Evolutionary conservation across 352 stramenopile species (phyloP).

Genomic region (Hyaloperonospora arabidopsidis): DNA sequence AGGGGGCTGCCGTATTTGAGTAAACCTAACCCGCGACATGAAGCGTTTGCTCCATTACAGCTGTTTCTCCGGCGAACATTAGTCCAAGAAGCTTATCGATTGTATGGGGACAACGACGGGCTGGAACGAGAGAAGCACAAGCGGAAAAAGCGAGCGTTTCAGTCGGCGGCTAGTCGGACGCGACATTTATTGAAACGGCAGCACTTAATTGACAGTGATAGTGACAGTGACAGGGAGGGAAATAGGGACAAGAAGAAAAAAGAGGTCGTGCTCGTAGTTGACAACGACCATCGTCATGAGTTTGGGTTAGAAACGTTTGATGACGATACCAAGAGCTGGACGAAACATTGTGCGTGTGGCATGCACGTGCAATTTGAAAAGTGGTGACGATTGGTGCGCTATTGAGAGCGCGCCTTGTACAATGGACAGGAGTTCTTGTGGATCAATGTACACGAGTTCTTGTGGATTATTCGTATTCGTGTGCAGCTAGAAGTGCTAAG

Average conservation of each 20-base stretch:
- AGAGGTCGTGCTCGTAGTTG: constrained; percentile 26
- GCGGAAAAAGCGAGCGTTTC: constrained; percentile 42
- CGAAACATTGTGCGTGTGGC: constrained; percentile 48
- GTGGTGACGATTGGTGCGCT: constrained; percentile 30
- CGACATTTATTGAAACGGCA: constrained; percentile 52
- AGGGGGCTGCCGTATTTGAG: constrained; percentile 33
- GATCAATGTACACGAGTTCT: too few species aligned
- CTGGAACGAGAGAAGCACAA: constrained; percentile 40
- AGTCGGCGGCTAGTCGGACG: constrained; percentile 39
- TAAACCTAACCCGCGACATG: constrained; percentile 58
- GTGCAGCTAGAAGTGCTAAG: constrained; percentile 1
- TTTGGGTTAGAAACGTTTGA: constrained; percentile 40
- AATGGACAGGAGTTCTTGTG: too few species aligned
- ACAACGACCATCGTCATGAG: constrained; percentile 56
- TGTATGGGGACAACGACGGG: constrained; percentile 40
- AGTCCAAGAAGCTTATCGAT: constrained; percentile 39
- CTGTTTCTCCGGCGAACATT: constrained; percentile 52
- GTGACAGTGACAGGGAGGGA: neutral
- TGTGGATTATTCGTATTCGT: constrained; percentile 14
- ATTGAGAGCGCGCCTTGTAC: neutral
- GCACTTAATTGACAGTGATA: constrained; percentile 21
- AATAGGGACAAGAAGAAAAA: constrained; percentile 9
- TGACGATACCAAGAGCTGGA: constrained; percentile 31
- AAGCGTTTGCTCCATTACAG: constrained; percentile 59
- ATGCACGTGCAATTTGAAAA: constrained; percentile 70